Base-by-base conservation (phyloP, 306 rosid genomes). In the Psophocarpus tetragonolobus region DNA sequence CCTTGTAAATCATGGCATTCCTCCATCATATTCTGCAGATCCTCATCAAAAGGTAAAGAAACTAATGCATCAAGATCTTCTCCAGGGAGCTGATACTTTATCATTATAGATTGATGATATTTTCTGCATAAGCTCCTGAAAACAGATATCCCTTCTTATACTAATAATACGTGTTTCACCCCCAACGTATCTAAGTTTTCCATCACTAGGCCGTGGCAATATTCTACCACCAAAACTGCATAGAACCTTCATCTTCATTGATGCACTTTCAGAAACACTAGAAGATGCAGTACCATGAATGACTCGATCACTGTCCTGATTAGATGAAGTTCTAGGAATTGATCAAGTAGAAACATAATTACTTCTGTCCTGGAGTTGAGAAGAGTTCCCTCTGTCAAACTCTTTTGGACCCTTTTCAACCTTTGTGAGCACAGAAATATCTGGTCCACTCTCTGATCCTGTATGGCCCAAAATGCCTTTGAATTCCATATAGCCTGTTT, bases 51-150 rank as follows among this genome's bases (percentile, higher is more conserved):
- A 20, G 95, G 84, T 66, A 92, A 93, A n/a, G 97, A 90, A 60
- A 92, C 92, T 75, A 92, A 86, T 38, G 97, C 96, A 90, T 92
- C 97, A 53, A 92, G 96, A 86, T 92, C 96, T 83, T 92, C 96
- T 45, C 95, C 97, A 0, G 96, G 97, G 73, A 90, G 93, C 88
- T 92, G 97, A 87, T 92, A 92, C 76, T 90, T 92, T 56, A 92
- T 78, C 26, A 29, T 74, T 85, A 67, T 88, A 88, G 67, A 92
- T 80, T 58, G 87, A 18, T 69, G 84, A 74, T 71, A 83, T 72
- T 85, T 87, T 90, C 78, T 86, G 91, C 88, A 87, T 80, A 68
- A 92, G 89, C 56, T 90, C 88, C 66, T 45, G 81, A 90, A 91
- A 92, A 65, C 84, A 85, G 71, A 90, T 87, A 62, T 90, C 89